Base-by-base conservation (phyloP, 805 yeast genomes). In the Wickerhamiella kurtzmanii region DNA sequence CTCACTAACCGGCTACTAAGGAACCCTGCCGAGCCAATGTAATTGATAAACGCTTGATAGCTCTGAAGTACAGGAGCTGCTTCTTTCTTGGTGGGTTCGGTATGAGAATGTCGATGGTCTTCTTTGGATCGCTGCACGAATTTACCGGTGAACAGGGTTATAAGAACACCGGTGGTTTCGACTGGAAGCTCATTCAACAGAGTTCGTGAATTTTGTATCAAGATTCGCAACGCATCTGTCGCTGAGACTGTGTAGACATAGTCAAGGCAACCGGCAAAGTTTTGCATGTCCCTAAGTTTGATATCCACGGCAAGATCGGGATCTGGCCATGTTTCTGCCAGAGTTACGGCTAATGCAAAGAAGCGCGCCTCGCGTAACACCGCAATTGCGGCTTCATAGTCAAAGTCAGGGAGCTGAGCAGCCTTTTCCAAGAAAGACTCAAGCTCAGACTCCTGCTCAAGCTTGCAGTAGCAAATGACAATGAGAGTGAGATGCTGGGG, bases 81-180 rank as follows among this genome's bases (percentile, higher is more conserved):
- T 16, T 35, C 49, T 6, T 22, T 37, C 9, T 39, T 46, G 16
- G 48, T 50, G 19, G 9, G 18, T 9, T 38, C 21, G 15, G 18
- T 28, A 6, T 42, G 37, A 3, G 49, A 19, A 16, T 28, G 46
- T 18, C 9, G 11, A 21, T 11, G 20, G 22, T 43, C 17, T 6
- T 40, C 44, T 9, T 17, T 18, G n/a, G 41, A 37, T 4, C 48
- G 44, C 3, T 86, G 81, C 22, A 64, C 67, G 60, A 80, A 89
- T 46, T 75, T 77, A 0, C 96, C 96, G 0, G 97, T 89, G 60
- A 89, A 92, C 0, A 89, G 82, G 22, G 82, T 81, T 44, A 92
- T 87, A 48, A 89, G 67, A 35, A 92, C 64, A 25, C 80, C 80
- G 1, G 95, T 87, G 0, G 95, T 82, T 47, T 81, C 86, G 48